Base-by-base conservation (phyloP, 768 basidiomycete genomes). In the Phaffia australis region DNA sequence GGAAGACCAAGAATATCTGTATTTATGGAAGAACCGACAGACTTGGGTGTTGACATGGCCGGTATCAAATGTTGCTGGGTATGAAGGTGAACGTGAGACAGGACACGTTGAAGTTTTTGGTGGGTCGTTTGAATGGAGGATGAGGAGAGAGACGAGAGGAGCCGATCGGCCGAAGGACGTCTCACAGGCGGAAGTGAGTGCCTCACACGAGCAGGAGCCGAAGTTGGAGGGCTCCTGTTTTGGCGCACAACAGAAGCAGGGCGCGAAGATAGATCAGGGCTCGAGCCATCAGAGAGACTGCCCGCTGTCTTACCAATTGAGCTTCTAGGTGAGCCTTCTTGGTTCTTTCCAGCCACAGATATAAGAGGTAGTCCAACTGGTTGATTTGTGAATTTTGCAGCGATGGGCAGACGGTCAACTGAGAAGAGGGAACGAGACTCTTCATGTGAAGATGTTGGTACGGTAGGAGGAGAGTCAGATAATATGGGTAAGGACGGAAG, bases 71-170 rank as follows among this genome's bases (percentile, higher is more conserved):
- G 29, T 87, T 84, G 0, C 87, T 87, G 2, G 88, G 89, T 0
- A 81, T 79, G 11, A 11, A 42, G 35, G 35, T 42, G 35, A 11
- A 42, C 35, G 35, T 42, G 35, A 42, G 35, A 42, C 35, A 42
- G 35, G 35, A 42, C 35, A 81, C 54, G 63, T 25, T 59, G 18
- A 29, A 19, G 64, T 72, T 71, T 78, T 46, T 15, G 66, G 58
- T 16, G 29, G 77, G 80, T 69, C 84, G 80, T 56, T 76, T 71
- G 29, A 84, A 83, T 3, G 83, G 82, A 52, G 84, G 83, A 27
- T 86, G 86, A 21, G 90, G 80, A 23, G 87, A 88, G 51, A 83
- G 84, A 74, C 90, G 87, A 8, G 88, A 89, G 42, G 86, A 82
- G 11, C 27, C 65, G 16, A 47, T 35, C 52, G 61, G 16, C n/a